Evolutionary conservation across 345 rosid species (phyloP), one percentile per base, ranked within the genome.

Genomic region (Combretum micranthum): DNA sequence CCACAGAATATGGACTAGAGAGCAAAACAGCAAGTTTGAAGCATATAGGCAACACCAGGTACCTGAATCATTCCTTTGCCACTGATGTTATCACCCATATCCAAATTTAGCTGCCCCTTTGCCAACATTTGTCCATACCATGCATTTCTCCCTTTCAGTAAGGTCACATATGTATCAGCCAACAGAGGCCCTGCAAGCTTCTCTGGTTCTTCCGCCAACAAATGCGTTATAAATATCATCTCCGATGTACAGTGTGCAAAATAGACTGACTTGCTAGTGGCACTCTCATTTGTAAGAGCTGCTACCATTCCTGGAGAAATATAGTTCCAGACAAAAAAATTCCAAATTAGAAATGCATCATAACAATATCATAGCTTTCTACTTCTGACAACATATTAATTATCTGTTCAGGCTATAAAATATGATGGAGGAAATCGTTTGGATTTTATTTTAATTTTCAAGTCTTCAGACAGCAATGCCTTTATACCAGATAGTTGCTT

Each of bases 21-120:
- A 25, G 26, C 26, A 25, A 25, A 7, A 32, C 39, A 32, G 39
- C 39, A 9, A 32, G 39, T 32, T 1, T 32, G 10, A 32, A 11
- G 39, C 39, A 32, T 32, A 4, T 32, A 7, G 39, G 39, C 39
- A 56, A 25, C 26, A n/a, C 8, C 6, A 39, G 12, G 19, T 64
- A 86, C 94, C 94, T 86, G 95, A 73, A 86, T 86, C 83, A 84
- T 86, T 72, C 95, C 95, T 69, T 86, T 86, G 58, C 95, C 95
- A 0, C 74, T 83, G 74, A 86, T 83, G 64, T 75, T 86, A 51
- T 86, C 95, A 12, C 95, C 95, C 90, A 83, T 86, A 59, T 86
- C 95, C 18, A 79, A 75, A 70, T 72, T 86, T 21, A 86, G 57
- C 53, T 81, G 77, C n/a, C 95, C 95, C 62, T 77, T 83, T 53